Evolutionary conservation across 2,329 filamentous ascomycete species (phyloP), one percentile per base, ranked within the genome.

Genomic region (Fusarium keratoplasticum): DNA sequence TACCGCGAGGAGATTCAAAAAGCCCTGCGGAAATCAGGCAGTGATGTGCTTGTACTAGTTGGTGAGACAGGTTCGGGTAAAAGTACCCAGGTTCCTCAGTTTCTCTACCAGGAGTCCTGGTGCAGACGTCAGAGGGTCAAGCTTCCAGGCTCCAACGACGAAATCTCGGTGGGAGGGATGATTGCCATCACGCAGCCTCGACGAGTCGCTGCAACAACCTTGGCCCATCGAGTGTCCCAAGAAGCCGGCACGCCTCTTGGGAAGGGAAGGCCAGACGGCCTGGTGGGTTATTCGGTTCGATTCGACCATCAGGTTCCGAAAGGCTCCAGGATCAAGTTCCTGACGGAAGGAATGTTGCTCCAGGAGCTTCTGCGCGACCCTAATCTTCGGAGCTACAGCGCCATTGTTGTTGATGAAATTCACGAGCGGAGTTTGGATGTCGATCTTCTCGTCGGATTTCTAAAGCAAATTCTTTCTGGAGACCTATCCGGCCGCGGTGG

Each of bases 11-110:
- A 92, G 29, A 97, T 98, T 59, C 90, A 91, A 38, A 80, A 86
- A 18, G 86, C 89, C 3, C 84, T 98, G 8, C 85, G 86, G 14
- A 77, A 80, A 6, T 60, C 74, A 18, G 84, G 89, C 36, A 91
- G 90, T 71, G 90, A 97, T 78, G 90, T 98, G 1, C 89, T 99
- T 61, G 87, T 99, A 0, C 85, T 99, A 16, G 93, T 96, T 3
- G 96, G 96, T 84, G 96, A 98, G 82, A 99, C 96, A 0, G 96
- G 96, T 81, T 97, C 94, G 16, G 96, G 96, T 80, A 99, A 99
- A 84, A 97, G 94, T 85, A 99, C 96, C 0, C 96, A 99, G 83
- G 92, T 98, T 0, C 96, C 96, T 0, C 96, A 98, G 79, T 98
- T 98, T 72, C 85, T 99, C 9, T 89, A 93, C 54, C 83, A 86